These are phyloP conservation scores for Seiridium unicorne DNA, from an alignment of 2,329 filamentous ascomycete genomes.

Conservation along the genomic window DNA sequence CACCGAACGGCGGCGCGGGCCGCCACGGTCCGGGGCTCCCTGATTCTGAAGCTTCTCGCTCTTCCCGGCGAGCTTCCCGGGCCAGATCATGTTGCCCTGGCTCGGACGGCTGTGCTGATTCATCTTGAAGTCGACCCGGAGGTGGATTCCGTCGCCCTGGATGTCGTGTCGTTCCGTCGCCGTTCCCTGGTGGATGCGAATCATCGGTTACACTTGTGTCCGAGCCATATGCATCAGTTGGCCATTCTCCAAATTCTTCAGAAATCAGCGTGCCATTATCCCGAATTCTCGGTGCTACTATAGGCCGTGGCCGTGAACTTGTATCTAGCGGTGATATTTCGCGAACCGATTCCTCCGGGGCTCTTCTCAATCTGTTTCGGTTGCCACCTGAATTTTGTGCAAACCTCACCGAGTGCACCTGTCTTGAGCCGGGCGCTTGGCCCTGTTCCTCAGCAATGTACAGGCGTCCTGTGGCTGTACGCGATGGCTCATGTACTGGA, in stretches of 20 bases:
- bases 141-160: background rate
- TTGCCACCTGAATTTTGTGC: background rate
- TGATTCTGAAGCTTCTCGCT: background rate
- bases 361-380: background rate
- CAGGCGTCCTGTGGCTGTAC: too few relatives aligned
- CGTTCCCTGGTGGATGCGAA: background rate
- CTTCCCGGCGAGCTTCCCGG: background rate
- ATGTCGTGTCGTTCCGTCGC: background rate
- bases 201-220: background rate
- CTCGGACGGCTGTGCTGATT: background rate
- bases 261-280: conserved; percentile 1
- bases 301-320: background rate
- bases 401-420: background rate
- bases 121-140: background rate
- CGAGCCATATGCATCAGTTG: background rate
- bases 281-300: background rate
- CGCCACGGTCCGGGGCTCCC: conserved; percentile 1
- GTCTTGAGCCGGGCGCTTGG: background rate
- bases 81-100: too few relatives aligned
- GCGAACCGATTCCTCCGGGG: background rate
- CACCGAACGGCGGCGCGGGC: conserved; percentile 11
- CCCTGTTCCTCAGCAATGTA: background rate
- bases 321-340: background rate
- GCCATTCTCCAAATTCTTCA: conserved; percentile 6
- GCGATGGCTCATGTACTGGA: too few relatives aligned